Percentiles rank a stretch among this genome's conserved stretches.
phyloP scores from a whole-genome alignment of 73 alveolate genomes.

The Blepharisma japonicum region DNA sequence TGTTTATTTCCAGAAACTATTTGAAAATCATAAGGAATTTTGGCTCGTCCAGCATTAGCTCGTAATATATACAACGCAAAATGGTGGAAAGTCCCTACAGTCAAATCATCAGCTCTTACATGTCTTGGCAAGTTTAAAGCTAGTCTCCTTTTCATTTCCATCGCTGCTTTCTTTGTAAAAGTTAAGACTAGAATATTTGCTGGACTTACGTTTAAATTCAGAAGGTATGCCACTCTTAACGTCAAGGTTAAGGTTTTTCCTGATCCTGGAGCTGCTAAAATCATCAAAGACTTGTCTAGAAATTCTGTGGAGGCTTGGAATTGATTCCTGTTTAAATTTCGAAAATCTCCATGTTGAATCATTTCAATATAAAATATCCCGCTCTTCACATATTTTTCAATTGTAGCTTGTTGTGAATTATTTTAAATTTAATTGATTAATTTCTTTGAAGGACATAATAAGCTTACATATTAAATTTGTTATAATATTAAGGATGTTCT shows the following conservation, averaged over 20 bases:
- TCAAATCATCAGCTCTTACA: conserved; percentile 32
- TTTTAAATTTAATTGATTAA: too few relatives aligned
- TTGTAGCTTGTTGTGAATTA: too few relatives aligned
- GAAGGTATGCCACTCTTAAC: conserved; percentile 53
- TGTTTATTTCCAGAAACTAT: conserved; percentile 39
- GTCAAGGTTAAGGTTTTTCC: conserved; percentile 74
- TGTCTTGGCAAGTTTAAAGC: conserved; percentile 33
- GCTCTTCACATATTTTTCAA: too few relatives aligned
- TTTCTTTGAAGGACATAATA: too few relatives aligned
- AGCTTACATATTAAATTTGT: too few relatives aligned
- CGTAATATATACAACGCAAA: conserved; percentile 49
- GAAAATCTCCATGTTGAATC: background rate
- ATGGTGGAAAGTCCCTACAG: conserved; percentile 73
- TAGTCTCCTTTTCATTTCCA: conserved; percentile 65
- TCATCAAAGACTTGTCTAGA: conserved; percentile 47
- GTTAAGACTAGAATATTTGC: conserved; percentile 57
- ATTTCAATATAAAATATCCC: background rate
- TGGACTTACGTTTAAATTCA: conserved; percentile 32
- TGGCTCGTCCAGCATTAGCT: conserved; percentile 36
- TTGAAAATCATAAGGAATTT: conserved; percentile 36
- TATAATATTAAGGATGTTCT: too few relatives aligned
- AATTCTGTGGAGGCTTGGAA: conserved; percentile 43
- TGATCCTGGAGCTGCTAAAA: conserved; percentile 77
- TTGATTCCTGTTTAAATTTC: conserved; percentile 52
- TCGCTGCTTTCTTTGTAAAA: conserved; percentile 75